These are phyloP conservation scores for Suillus plorans DNA, from an alignment of 768 basidiomycete genomes.

Conservation along the genomic window DNA sequence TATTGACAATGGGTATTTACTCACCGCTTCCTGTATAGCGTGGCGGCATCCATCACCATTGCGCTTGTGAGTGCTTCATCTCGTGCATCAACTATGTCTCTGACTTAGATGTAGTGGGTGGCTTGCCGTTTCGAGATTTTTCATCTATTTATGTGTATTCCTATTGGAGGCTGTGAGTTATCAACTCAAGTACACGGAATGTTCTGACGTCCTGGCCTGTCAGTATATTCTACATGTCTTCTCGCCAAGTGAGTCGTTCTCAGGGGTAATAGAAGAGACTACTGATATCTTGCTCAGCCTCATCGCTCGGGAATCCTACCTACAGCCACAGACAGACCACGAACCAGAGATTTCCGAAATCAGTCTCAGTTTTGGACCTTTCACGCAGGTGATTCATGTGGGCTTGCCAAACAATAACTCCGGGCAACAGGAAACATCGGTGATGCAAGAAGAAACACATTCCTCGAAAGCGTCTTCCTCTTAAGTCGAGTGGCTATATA, in stretches of 20 bases:
- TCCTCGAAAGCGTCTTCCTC: neutral
- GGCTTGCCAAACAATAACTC: neutral
- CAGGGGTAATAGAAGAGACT: neutral
- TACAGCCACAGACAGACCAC: constrained; percentile 6
- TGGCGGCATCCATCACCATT: constrained; percentile 13
- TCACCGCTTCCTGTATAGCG: constrained; percentile 11
- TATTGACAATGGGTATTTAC: neutral
- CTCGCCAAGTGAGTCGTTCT: constrained; percentile 26
- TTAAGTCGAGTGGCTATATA: neutral
- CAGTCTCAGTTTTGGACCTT: neutral
- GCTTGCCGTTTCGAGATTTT: constrained; percentile 14
- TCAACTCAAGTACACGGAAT: neutral
- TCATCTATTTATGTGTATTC: constrained; percentile 26
- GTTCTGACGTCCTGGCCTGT: neutral
- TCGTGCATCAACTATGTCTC: neutral
- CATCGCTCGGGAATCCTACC: constrained; percentile 28
- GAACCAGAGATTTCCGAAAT: neutral
- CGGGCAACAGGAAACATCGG: neutral
- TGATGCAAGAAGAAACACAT: neutral
- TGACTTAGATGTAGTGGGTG: constrained; percentile 17
- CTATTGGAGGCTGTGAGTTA: constrained; percentile 21
- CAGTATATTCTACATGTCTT: constrained; percentile 28
- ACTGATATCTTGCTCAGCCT: constrained; percentile 16
- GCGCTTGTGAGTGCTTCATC: constrained; percentile 17
- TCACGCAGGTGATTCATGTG: neutral